Base-by-base conservation (phyloP, 2,329 filamentous ascomycete genomes). In the Talaromyces pinophilus region DNA sequence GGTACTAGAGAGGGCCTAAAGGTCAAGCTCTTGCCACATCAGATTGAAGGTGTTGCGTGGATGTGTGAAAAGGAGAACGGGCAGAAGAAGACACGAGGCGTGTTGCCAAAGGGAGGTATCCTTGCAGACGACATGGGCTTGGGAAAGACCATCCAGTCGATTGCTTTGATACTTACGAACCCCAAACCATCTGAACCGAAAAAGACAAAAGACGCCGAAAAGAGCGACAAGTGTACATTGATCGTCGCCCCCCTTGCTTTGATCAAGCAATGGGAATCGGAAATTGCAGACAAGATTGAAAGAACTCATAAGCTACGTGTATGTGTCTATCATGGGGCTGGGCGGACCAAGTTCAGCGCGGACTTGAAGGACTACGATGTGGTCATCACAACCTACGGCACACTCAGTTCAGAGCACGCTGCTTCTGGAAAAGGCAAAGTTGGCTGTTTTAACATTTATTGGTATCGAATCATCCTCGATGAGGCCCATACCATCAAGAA, bases 401-500 rank as follows among this genome's bases (percentile, higher is more conserved):
- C 96, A 62, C 83, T 99, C 0, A 92, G 96, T 5, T 97, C 95
- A 0, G 95, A 99, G 75, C 90, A 95, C 75, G 90, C 88, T 10
- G 86, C 88, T 67, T 83, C 87, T 50, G 62, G 66, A 19, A 64
- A 62, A 44, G 66, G 57, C 10, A 90, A 93, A 73, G 87, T 89
- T 62, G 94, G 93, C 11, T 94, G 93, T 73, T 97, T 97, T 74
- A 93, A 92, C 11, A 83, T 97, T 5, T 88, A 94, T 73, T 99
- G 95, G 95, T 98, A 95, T 81, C 90, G 95, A 62, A 87, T 97
- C 68, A 94, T 99, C 70, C 85, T 99, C 1, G 95, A 99, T 70
- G 95, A 99, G 81, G 95, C 95, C 0, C 95, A 99, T 77, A 96
- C 92, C 1, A 97, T 99, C 85, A 99, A 99, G 82, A 99, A 99